Conservation (phyloP, 345 rosid genomes). For the Gossypium turneri region DNA sequence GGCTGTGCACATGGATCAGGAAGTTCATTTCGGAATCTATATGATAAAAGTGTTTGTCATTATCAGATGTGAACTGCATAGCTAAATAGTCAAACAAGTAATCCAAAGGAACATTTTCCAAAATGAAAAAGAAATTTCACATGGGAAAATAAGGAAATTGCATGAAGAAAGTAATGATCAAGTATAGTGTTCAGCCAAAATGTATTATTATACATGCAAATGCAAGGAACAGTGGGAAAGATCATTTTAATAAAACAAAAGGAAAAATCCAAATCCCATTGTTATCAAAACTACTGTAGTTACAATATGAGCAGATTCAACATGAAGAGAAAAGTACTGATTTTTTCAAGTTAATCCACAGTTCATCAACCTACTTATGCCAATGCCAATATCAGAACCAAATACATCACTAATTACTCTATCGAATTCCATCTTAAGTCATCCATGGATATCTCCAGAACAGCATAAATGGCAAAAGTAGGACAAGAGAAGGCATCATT, state of each 20-base stretch:
- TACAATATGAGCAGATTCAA: neutral
- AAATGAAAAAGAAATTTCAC: neutral
- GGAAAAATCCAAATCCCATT: neutral
- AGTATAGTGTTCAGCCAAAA: neutral
- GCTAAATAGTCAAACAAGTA: neutral
- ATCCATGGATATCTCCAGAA: neutral
- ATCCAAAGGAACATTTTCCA: conserved; percentile 1
- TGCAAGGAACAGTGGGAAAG: neutral
- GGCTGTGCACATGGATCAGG: conserved; percentile 94
- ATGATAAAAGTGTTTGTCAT: conserved; percentile 18
- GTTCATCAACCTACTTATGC: neutral
- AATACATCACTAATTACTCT: neutral
- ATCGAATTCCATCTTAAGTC: neutral
- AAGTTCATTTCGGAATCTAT: conserved; percentile 93
- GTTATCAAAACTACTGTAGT: neutral
- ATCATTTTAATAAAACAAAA: neutral
- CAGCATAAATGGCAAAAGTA: neutral
- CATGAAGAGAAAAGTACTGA: neutral
- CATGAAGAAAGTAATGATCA: neutral
- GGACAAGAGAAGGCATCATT: neutral
- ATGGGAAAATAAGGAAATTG: conserved; percentile 5
- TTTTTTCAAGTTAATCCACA: neutral
- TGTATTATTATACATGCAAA: neutral
- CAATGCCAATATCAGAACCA: neutral
- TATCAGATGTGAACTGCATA: neutral